Evolutionary conservation across 2,329 filamentous ascomycete genomes (phyloP).

Genomic region (Catunica adiposa): DNA sequence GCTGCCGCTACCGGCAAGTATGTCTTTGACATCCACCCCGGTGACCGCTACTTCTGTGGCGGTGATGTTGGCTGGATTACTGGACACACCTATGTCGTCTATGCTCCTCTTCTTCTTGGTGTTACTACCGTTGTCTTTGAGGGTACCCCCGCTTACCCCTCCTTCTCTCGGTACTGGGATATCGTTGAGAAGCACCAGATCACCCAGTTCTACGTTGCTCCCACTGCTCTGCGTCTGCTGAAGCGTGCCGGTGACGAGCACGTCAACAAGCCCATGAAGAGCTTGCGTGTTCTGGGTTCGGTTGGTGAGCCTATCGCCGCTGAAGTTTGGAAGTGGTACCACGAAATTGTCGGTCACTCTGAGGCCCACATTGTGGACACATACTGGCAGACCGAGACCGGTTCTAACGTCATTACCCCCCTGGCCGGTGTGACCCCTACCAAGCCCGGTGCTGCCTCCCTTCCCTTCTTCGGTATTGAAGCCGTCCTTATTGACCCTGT

Average conservation of each 20-base stretch:
- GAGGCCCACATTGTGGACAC: slow-evolving; percentile 90
- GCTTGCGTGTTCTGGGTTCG: slow-evolving; percentile 77
- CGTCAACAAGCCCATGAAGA: slow-evolving; percentile 77
- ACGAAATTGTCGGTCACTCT: slow-evolving; percentile 83
- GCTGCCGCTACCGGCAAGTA: slow-evolving; percentile 93
- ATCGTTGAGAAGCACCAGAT: slow-evolving; percentile 90
- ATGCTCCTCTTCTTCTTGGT: slow-evolving; percentile 82
- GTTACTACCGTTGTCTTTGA: slow-evolving; percentile 94
- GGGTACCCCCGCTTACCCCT: slow-evolving; percentile 90
- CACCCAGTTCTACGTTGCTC: slow-evolving; percentile 96
- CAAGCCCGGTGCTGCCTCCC: slow-evolving; percentile 86
- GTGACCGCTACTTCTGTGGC: slow-evolving; percentile 90
- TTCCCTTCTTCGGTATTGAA: slow-evolving; percentile 97
- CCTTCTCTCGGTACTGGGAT: slow-evolving; percentile 98
- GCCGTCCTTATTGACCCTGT: slow-evolving; percentile 95
- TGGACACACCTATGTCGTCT: slow-evolving; percentile 95
- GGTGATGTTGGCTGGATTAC: slow-evolving; percentile 99
- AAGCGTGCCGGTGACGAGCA: slow-evolving; percentile 93
- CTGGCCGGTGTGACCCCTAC: slow-evolving; percentile 86
- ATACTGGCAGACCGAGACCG: slow-evolving; percentile 99
- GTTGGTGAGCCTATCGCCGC: slow-evolving; percentile 96
- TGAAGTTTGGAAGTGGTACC: slow-evolving; percentile 99
- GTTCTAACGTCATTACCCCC: slow-evolving; percentile 88
- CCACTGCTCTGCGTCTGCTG: slow-evolving; percentile 77
- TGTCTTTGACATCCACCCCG: slow-evolving; percentile 92